Evolutionary conservation across 331 rosid genomes (phyloP).

Genomic region (Phaseolus coccineus): DNA sequence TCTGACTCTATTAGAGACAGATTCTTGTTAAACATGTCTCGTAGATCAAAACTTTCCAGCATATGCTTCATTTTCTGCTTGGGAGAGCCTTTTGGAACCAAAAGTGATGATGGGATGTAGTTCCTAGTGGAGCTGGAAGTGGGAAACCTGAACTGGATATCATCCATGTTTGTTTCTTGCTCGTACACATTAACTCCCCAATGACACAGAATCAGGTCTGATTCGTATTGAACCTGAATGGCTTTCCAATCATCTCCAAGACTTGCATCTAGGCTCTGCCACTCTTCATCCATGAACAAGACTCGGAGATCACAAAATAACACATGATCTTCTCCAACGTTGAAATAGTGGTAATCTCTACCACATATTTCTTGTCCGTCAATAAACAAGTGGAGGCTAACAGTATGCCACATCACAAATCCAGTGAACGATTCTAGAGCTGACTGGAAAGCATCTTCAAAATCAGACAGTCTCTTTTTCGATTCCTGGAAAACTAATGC

Average conservation of each 20-base stretch:
- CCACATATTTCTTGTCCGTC: neutral
- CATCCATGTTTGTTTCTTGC: neutral
- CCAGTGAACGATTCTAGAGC: neutral
- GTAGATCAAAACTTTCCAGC: neutral
- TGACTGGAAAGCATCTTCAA: neutral
- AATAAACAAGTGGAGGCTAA: neutral
- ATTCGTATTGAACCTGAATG: conserved; percentile 20
- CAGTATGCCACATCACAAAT: neutral
- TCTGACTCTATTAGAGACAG: neutral
- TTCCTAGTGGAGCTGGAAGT: neutral
- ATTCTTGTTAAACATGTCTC: conserved; percentile 6
- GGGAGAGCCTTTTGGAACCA: neutral
- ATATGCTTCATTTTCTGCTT: neutral
- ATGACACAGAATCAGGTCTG: neutral
- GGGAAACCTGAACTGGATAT: conserved; percentile 14
- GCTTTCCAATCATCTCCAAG: conserved; percentile 31
- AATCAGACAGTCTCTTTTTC: neutral
- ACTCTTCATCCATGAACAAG: neutral
- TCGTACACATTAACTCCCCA: conserved; percentile 34
- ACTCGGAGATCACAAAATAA: neutral
- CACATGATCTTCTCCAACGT: neutral
- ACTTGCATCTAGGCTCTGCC: neutral
- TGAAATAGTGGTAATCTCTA: neutral
- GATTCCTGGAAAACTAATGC: neutral
- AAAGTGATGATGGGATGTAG: neutral